Conservation (phyloP, 2,329 filamentous ascomycete genomes). For the Calonectria fujianensis region DNA sequence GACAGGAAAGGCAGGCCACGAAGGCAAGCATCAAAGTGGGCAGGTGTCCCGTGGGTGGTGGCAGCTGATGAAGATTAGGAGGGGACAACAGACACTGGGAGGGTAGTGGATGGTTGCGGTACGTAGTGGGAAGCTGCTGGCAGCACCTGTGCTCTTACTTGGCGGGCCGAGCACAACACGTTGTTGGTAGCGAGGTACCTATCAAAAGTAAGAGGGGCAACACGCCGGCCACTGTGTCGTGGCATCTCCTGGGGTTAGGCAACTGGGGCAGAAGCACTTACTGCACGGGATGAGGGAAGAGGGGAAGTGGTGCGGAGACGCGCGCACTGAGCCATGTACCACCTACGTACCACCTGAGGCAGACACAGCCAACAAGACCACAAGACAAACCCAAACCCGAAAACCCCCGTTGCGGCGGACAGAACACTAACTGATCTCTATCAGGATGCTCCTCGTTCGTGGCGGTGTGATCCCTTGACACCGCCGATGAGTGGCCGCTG, state of each 20-base stretch:
- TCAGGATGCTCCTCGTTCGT: constrained; percentile 1
- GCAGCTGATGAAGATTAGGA: constrained; percentile 31
- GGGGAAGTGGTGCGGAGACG: constrained; percentile 10
- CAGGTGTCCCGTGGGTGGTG: constrained; percentile 33
- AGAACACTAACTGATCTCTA: constrained; percentile 17
- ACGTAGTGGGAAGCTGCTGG: constrained; percentile 4
- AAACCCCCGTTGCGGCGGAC: not conserved
- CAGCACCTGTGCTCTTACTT: not conserved
- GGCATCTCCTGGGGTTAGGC: constrained; percentile 28
- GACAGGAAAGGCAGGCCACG: constrained; percentile 23
- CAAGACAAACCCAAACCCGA: constrained; percentile 21
- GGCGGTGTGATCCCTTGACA: not conserved
- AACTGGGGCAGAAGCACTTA: constrained; percentile 3
- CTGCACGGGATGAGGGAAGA: constrained; percentile 24
- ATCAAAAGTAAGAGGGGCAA: constrained; percentile 18
- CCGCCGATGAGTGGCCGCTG: not conserved
- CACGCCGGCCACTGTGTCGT: constrained; percentile 24
- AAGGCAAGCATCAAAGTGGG: constrained; percentile 38
- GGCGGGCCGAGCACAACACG: not conserved
- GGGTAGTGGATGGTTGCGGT: not conserved
- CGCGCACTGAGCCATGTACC: constrained; percentile 12
- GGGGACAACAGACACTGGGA: constrained; percentile 1
- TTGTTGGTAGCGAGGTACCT: not conserved
- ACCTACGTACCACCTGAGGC: constrained; percentile 33
- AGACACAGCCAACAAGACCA: constrained; percentile 28